Percentiles rank a stretch among this genome's conserved stretches.
Evolutionary conservation across 1,139 yeast species (phyloP).

Genomic region (Debaryomyces fabryi): DNA sequence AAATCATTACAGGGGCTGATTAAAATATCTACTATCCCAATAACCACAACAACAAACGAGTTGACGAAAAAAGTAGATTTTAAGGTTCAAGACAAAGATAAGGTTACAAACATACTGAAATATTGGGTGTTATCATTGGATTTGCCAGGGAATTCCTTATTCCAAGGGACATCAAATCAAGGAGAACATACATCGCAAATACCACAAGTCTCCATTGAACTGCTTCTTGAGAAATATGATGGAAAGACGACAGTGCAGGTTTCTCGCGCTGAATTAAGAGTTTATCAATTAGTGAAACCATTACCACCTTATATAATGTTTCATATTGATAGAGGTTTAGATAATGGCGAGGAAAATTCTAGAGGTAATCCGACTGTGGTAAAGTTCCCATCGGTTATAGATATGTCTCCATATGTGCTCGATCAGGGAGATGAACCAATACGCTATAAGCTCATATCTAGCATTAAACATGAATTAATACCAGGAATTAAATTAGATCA

Average conservation of each 20-base stretch:
- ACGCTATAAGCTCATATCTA: slow-evolving; percentile 52
- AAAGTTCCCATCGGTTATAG: slow-evolving; percentile 53
- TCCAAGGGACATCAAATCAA: slow-evolving; percentile 40
- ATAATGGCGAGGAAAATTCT: slow-evolving; percentile 26
- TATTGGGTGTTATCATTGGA: slow-evolving; percentile 65
- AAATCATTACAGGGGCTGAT: slow-evolving; percentile 57
- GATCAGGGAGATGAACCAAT: slow-evolving; percentile 18
- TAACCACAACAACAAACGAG: slow-evolving; percentile 19
- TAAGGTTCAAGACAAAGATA: slow-evolving; percentile 21
- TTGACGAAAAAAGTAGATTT: slow-evolving; percentile 25
- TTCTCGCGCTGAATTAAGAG: slow-evolving; percentile 25
- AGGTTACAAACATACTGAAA: slow-evolving; percentile 29
- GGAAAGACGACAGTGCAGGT: slow-evolving; percentile 24
- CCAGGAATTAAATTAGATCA: slow-evolving; percentile 23
- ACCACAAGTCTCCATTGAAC: slow-evolving; percentile 54
- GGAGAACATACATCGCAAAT: slow-evolving; percentile 34
- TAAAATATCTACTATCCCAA: slow-evolving; percentile 30
- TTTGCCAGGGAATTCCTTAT: slow-evolving; percentile 60
- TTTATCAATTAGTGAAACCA: slow-evolving; percentile 40
- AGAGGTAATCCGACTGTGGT: slow-evolving; percentile 66
- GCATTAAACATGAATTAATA: slow-evolving; percentile 49
- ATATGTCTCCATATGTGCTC: slow-evolving; percentile 35
- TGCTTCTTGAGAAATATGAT: slow-evolving; percentile 51
- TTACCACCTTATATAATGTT: slow-evolving; percentile 59
- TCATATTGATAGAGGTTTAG: slow-evolving; percentile 56